phyloP scores from a whole-genome alignment of 345 rosid genomes.

The Eucalyptus virginea region DNA sequence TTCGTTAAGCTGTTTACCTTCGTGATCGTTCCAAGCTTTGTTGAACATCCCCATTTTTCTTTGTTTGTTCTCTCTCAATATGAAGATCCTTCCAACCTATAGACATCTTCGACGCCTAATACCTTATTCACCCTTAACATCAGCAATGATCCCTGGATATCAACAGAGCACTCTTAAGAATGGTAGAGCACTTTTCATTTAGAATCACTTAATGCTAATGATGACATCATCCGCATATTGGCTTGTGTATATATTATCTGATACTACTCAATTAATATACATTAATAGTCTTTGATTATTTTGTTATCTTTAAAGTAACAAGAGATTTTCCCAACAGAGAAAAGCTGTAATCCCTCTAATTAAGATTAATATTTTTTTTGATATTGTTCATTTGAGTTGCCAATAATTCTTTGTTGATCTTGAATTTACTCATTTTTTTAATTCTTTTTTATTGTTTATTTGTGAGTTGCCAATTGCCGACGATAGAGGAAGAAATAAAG shows the following conservation, averaged over 20 bases:
- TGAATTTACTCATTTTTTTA: background rate
- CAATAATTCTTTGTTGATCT: background rate
- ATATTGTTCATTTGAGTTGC: background rate
- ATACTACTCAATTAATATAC: background rate
- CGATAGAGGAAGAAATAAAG: background rate
- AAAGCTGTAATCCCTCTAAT: background rate
- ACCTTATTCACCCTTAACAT: background rate
- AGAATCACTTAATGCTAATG: background rate
- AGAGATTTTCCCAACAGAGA: background rate
- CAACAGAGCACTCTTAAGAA: rapidly evolving
- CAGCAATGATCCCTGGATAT: background rate
- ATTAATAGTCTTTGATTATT: background rate
- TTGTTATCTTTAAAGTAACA: too few relatives aligned
- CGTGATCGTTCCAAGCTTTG: background rate
- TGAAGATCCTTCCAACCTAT: background rate
- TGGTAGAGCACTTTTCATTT: background rate
- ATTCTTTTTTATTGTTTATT: background rate
- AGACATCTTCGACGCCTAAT: rapidly evolving
- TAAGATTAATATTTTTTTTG: background rate
- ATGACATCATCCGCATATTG: background rate
- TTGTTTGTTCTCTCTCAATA: background rate
- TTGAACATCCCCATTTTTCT: background rate
- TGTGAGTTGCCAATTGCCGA: rapidly evolving
- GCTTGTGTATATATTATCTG: background rate
- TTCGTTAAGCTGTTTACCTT: background rate